phyloP scores from a whole-genome alignment of 2,329 filamentous ascomycete species.

The Aspergillus calidoustus region DNA sequence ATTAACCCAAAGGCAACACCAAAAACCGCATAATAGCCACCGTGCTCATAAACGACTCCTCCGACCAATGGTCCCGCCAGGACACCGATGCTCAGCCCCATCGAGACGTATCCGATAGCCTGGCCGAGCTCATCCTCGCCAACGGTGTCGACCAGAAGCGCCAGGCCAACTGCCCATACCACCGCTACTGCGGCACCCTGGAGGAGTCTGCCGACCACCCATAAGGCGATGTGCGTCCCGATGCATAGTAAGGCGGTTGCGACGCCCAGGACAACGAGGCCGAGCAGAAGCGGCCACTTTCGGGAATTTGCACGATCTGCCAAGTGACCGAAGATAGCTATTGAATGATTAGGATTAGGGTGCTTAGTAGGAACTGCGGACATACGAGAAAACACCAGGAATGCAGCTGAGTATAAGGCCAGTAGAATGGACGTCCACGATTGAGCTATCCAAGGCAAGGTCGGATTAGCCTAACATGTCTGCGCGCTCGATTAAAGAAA shows the following conservation, averaged over 20 bases:
- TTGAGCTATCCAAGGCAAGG: constrained; percentile 53
- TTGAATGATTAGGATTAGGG: neutral
- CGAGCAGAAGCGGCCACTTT: constrained; percentile 65
- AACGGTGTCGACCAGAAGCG: constrained; percentile 73
- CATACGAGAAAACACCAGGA: constrained; percentile 62
- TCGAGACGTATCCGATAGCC: constrained; percentile 69
- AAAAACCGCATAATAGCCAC: constrained; percentile 48
- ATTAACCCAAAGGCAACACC: constrained; percentile 48
- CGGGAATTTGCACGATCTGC: constrained; percentile 66
- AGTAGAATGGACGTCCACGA: constrained; percentile 73
- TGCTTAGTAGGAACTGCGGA: constrained; percentile 12
- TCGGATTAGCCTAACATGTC: neutral
- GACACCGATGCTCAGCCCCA: constrained; percentile 67
- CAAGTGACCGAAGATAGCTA: constrained; percentile 51
- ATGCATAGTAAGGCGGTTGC: constrained; percentile 70
- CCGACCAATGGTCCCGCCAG: constrained; percentile 71
- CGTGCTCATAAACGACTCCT: constrained; percentile 66
- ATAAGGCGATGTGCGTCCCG: constrained; percentile 63
- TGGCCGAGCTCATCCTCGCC: constrained; percentile 65
- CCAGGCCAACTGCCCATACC: constrained; percentile 75
- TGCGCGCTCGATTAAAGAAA: neutral
- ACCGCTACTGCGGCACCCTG: constrained; percentile 73
- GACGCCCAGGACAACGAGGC: constrained; percentile 65
- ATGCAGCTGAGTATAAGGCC: constrained; percentile 70
- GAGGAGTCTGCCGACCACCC: constrained; percentile 68